phyloP scores from a whole-genome alignment of 257 asterid genomes.

The Avicennia marina region DNA sequence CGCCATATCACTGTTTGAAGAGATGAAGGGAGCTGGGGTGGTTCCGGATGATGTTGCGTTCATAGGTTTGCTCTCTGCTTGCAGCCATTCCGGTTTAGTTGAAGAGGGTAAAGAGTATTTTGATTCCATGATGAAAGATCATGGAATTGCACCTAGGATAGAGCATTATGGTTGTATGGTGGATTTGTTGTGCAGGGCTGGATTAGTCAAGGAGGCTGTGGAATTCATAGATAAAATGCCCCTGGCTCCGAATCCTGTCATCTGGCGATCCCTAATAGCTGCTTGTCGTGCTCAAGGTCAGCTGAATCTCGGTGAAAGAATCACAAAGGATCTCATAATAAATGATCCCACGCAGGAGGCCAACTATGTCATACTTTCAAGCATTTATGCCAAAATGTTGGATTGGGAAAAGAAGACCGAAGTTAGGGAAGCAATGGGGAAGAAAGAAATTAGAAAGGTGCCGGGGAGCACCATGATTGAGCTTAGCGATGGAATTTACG shows the following conservation, averaged over 20 bases:
- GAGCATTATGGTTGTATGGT: constrained; percentile 92
- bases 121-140: constrained; percentile 47
- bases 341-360: constrained; percentile 58
- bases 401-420: constrained; percentile 60
- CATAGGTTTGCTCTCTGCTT: constrained; percentile 70
- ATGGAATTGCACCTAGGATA: constrained; percentile 50
- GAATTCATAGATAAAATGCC: constrained; percentile 60
- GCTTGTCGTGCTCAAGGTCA: constrained; percentile 55
- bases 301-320: constrained; percentile 49
- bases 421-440: constrained; percentile 60
- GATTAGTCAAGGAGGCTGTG: constrained; percentile 53
- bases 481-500: constrained; percentile 40
- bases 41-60: constrained; percentile 65
- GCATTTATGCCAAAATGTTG: constrained; percentile 52
- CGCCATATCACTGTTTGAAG: constrained; percentile 63
- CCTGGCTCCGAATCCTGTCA: constrained; percentile 57
- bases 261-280: constrained; percentile 50
- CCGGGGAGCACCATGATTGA: constrained; percentile 86
- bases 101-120: constrained; percentile 54
- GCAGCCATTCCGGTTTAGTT: constrained; percentile 79
- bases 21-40: constrained; percentile 42
- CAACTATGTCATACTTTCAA: constrained; percentile 62
- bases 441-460: constrained; percentile 58
- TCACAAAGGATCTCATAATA: constrained; percentile 38
- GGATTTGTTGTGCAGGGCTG: constrained; percentile 71